Percentiles rank a stretch among this genome's conserved stretches.
phyloP scores from a whole-genome alignment of 192 early-diverging fungal species.

The Coemansia sp. region DNA sequence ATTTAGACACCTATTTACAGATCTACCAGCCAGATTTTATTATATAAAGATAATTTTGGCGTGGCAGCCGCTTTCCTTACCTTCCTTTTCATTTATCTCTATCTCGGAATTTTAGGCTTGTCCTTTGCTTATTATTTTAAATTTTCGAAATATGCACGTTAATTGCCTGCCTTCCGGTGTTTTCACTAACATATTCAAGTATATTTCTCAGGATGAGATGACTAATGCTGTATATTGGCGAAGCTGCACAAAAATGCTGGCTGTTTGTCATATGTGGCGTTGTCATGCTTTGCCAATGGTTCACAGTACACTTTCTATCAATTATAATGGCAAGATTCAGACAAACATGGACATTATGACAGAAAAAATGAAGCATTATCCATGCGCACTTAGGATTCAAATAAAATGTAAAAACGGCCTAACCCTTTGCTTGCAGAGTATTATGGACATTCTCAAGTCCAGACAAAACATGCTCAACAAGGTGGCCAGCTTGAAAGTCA shows the following conservation, averaged over 20 bases:
- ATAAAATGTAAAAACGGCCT: neutral
- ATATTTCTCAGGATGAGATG: neutral
- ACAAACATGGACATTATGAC: slow-evolving; percentile 3
- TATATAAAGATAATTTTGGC: too few relatives aligned
- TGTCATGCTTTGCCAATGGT: neutral
- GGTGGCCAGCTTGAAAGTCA: too few relatives aligned
- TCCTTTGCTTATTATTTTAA: neutral
- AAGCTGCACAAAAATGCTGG: neutral
- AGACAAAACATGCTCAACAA: too few relatives aligned
- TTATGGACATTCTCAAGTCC: neutral
- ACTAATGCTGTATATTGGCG: neutral
- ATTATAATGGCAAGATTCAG: neutral
- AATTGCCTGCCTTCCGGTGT: neutral
- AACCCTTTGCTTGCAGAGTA: neutral
- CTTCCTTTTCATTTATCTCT: neutral
- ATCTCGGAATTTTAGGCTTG: too few relatives aligned
- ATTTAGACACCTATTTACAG: too few relatives aligned
- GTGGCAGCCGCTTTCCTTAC: neutral
- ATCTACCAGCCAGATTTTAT: too few relatives aligned
- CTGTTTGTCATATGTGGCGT: neutral
- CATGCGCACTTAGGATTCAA: neutral
- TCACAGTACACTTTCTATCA: neutral
- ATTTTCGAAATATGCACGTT: neutral
- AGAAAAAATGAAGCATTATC: neutral
- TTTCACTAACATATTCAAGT: neutral